Base-by-base conservation (phyloP, 768 basidiomycete genomes). In the Collybia mongolica region DNA sequence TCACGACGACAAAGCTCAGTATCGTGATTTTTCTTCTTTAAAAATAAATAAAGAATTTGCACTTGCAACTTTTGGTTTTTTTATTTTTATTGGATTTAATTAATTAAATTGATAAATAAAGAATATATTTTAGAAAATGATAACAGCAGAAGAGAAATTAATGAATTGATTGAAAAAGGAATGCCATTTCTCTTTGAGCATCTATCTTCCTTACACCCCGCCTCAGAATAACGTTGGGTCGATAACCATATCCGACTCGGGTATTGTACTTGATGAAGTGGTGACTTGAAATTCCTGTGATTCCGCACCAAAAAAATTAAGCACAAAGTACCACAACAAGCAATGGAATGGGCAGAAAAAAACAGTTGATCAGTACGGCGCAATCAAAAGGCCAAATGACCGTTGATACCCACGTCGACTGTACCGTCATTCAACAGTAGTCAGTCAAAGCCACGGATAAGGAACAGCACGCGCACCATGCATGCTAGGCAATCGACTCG, bases 401-500 rank as follows among this genome's bases (percentile, higher is more conserved):
- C 64, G 58, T 68, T 63, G 54, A 67, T 63, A 72, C 72, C 64
- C 62, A 74, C 73, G 65, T 74, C 73, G 47, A 75, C 70, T 71
- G 44, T 61, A 37, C 19, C 41, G 7, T 26, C 24, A 26, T 26
- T 26, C 24, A 26, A 26, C 28, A 40, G 12, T 39, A 29, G 52
- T 38, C 23, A 39, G 6, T 41, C 1, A 23, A 17, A 4, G 37
- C 23, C 48, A 26, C 23, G 24, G 7, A 43, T 1, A 29, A 22
- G 23, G 17, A 39, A 48, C 62, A 24, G 32, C 29, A 37, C n/a
- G 56, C 75, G 38, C 46, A 79, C 79, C 90, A 67, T 93, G 91
- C 73, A 83, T 85, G 66, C 91, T 93, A 8, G 91, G 91, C 39
- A 93, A 72, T 59, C 91, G 75, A 67, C 90, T 93, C 48, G 90